phyloP scores from a whole-genome alignment of 768 basidiomycete genomes.

The Rhodotorula diobovata region DNA sequence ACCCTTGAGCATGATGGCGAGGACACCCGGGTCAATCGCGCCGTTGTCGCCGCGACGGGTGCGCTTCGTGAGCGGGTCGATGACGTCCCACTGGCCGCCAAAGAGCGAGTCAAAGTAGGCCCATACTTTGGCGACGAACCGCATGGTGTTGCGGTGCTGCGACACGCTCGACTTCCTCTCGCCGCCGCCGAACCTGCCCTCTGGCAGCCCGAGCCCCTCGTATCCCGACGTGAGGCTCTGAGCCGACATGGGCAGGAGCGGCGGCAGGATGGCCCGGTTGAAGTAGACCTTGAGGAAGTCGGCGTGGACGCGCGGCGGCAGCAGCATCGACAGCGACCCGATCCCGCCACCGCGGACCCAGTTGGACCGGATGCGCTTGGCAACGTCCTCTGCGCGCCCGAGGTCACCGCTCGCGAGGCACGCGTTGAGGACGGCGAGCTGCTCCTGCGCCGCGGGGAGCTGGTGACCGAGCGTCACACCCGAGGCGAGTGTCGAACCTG shows the following conservation, averaged over 20 bases:
- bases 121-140: conserved; percentile 38
- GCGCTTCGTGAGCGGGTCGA: conserved; percentile 61
- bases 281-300: conserved; percentile 42
- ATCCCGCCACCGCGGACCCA: conserved; percentile 14
- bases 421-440: conserved; percentile 72
- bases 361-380: conserved; percentile 58
- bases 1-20: conserved; percentile 64
- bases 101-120: conserved; percentile 53
- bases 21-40: conserved; percentile 56
- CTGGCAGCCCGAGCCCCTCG: conserved; percentile 40
- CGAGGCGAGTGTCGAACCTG: background rate
- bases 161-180: background rate
- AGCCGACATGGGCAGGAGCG: background rate
- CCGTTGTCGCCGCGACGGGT: conserved; percentile 50
- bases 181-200: background rate
- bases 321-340: conserved; percentile 20
- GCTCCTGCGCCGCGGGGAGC: conserved; percentile 56
- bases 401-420: conserved; percentile 77
- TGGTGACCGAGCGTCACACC: conserved; percentile 47
- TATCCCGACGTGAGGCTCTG: background rate
- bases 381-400: conserved; percentile 67
- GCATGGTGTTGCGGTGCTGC: background rate
- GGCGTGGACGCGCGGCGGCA: conserved; percentile 39
- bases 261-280: conserved; percentile 28
- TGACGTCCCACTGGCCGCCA: conserved; percentile 65